Evolutionary conservation across 2,329 filamentous ascomycete species (phyloP).

Genomic region (Colletotrichum liaoningense): DNA sequence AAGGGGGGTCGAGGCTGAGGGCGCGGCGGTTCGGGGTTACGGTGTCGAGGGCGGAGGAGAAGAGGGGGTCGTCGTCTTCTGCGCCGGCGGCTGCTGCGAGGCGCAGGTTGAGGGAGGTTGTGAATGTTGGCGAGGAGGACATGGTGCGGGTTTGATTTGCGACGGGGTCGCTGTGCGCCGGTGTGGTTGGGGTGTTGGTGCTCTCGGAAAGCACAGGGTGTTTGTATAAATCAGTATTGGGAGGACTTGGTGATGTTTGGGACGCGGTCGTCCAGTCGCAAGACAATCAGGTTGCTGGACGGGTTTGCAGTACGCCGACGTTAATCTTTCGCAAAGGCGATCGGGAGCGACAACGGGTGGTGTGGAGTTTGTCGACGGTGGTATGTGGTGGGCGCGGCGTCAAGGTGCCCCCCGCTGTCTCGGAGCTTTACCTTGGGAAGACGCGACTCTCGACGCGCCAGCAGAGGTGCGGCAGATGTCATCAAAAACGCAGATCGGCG

Average conservation of each 20-base stretch:
- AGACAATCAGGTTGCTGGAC: not conserved
- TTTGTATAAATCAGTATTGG: too few species aligned
- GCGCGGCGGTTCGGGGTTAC: conserved; percentile 44
- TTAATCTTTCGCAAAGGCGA: not conserved
- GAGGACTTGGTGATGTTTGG: not conserved
- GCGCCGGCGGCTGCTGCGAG: not conserved
- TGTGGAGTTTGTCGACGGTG: not conserved
- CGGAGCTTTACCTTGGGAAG: not conserved
- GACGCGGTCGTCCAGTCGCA: not conserved
- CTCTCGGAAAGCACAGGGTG: not conserved
- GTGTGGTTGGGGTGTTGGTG: not conserved
- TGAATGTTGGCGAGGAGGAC: conserved; percentile 18
- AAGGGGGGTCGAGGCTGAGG: conserved; percentile 23
- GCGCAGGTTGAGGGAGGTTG: conserved; percentile 19
- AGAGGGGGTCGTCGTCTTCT: conserved; percentile 50
- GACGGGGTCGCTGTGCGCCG: not conserved
- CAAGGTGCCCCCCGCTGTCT: not conserved
- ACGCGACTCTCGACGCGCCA: conserved; percentile 23
- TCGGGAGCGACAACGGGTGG: not conserved
- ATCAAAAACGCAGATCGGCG: not conserved
- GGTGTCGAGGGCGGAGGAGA: conserved; percentile 54
- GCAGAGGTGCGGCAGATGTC: not conserved
- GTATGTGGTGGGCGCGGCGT: not conserved
- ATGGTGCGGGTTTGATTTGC: not conserved
- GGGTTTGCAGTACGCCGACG: not conserved